Base-by-base conservation (phyloP, 768 basidiomycete genomes). In the Leccinellum luteum region DNA sequence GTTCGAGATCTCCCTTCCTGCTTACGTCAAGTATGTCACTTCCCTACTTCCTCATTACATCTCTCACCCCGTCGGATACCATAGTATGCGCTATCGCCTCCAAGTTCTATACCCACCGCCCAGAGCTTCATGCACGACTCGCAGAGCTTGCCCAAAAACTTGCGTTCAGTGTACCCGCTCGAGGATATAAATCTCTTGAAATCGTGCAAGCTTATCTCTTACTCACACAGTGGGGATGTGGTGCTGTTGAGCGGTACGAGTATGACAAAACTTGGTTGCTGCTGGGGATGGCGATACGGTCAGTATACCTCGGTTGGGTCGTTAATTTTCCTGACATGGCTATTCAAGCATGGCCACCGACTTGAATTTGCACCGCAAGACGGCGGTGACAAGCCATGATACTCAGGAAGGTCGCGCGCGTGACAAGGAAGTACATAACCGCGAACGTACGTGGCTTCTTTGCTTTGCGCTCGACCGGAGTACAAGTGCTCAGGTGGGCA, bases 121-220 rank as follows among this genome's bases (percentile, higher is more conserved):
- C 90, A 14, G 94, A 95, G 28, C 81, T 98, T 14, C 90, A 96
- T 63, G 75, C 83, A 2, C 84, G 83, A 53, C 79, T 98, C 48
- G 81, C 88, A 1, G 92, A 92, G 55, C 81, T 94, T 32, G 89
- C 90, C 3, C 90, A 91, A 67, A 88, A 90, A 64, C 83, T 98
- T 19, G 90, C 95, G 0, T 98, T 95, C 73, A 84, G 79, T 59
- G 90, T 93, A 14, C 90, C 92, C 19, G 90, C 89, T 15, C 80
- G 81, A 60, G 92, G 92, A 0, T 94, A 92, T 78, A 96, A 96
- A 73, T 90, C 87, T n/a, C 84, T 94, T 45, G 93, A 94, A 75
- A 93, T 96, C 59, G 92, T 95, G 4, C 95, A 99, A 69, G 96
- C 94, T 0, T 99, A 97, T 71, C 76, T 98, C 19, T 78, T 99